Evolutionary conservation across 164 flowering plant species (phyloP).

Genomic region (Kingdonia uniflora): DNA sequence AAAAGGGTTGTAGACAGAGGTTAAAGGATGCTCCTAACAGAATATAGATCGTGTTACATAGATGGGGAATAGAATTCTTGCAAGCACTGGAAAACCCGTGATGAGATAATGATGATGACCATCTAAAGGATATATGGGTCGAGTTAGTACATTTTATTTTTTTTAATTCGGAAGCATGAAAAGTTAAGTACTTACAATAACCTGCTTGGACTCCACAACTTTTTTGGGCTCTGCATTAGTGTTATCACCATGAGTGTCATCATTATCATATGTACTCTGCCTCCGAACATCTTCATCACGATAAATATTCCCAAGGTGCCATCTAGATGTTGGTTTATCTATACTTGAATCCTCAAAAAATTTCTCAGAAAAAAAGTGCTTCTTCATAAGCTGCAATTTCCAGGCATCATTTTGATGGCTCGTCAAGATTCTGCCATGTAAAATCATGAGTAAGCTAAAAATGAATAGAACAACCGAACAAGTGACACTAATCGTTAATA

Average conservation of each 20-base stretch:
- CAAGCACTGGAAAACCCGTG: too few relatives aligned
- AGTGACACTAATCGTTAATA: too few relatives aligned
- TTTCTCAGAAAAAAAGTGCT: constrained; percentile 52
- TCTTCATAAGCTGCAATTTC: constrained; percentile 34
- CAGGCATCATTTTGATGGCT: constrained; percentile 35
- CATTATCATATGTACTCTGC: constrained; percentile 17
- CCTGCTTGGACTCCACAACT: constrained; percentile 13
- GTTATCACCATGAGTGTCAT: constrained; percentile 12
- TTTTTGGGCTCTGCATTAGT: constrained; percentile 13
- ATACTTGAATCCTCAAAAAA: constrained; percentile 48
- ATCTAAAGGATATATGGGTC: not conserved
- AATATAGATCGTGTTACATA: too few relatives aligned
- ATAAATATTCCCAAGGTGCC: constrained; percentile 42
- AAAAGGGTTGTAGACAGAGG: too few relatives aligned
- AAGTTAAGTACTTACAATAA: constrained; percentile 23
- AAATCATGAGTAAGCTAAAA: constrained; percentile 1
- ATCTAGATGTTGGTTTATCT: constrained; percentile 38
- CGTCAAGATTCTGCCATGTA: constrained; percentile 38
- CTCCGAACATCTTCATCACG: constrained; percentile 21
- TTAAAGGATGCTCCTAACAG: too few relatives aligned
- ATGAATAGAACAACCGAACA: too few relatives aligned
- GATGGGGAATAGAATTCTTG: too few relatives aligned
- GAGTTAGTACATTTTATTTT: not conserved
- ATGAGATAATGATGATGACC: not conserved
- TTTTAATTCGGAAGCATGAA: constrained; percentile 3